Evolutionary conservation across 2,329 filamentous ascomycete species (phyloP), one percentile per base, ranked within the genome.

Genomic region (Teratosphaeria epicoccoides): DNA sequence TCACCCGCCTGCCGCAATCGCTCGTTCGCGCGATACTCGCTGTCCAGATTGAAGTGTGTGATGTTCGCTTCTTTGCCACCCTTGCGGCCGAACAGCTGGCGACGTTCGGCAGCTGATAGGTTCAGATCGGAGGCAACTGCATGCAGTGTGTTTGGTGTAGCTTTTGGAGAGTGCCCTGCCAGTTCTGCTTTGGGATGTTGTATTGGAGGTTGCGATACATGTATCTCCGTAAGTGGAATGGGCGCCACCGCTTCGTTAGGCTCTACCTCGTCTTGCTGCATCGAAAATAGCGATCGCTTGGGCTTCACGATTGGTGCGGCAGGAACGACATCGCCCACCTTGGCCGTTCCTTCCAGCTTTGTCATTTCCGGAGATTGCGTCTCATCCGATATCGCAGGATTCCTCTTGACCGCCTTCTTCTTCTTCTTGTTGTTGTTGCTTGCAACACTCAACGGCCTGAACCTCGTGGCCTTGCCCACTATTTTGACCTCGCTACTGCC

Each of bases 1-100:
- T 89, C 81, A 63, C 86, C 84, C 47, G 80, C 73, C 17, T 82
- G 79, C 10, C 88, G 80, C 22, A 94, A 66, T 59, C 77, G 76
- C 70, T 95, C 87, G 68, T 97, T 97, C 62, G 86, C 81, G 23
- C 78, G 80, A 68, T 97, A 97, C 71, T 96, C 90, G 52, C 76
- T 73, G 66, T 94, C 88, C 58, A 88, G 90, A 71, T 95, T 88
- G 77, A 96, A 95, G 63, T 85, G 89, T 57, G 90, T 78, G 33
- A 95, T 78, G 43, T 80, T 83, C n/a, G 80, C 75, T 2, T 75
- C 75, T n/a, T 79, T 73, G 6, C 72, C 57, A 28, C 67, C 59
- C 58, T 68, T 62, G 4, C 90, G 85, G 1, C 91, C 91, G 64
- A 97, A 91, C 3, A 97, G 80, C 65, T 94, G 89, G 43, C 91